These are phyloP conservation scores for Rhynchospora tenuis DNA, from an alignment of 176 grass and related monocot genomes.

Conservation along the genomic window DNA sequence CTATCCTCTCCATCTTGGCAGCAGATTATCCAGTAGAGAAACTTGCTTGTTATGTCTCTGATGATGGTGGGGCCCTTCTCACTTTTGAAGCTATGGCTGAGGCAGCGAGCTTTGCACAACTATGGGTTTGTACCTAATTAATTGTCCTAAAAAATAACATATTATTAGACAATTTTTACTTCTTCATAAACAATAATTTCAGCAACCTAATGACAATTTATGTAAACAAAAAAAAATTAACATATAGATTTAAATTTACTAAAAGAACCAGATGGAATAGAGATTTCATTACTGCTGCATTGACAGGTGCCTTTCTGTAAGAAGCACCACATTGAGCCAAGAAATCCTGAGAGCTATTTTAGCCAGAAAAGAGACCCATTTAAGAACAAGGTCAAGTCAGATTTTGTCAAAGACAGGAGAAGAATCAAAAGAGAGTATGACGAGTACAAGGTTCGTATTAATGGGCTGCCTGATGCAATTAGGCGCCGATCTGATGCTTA, in stretches of 20 bases:
- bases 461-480: conserved; percentile 84
- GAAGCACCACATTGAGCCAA: conserved; percentile 88
- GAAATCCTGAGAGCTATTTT: conserved; percentile 98
- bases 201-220: neutral
- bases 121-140: conserved; percentile 43
- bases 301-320: conserved; percentile 77
- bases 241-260: neutral
- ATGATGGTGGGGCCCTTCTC: conserved; percentile 89
- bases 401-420: conserved; percentile 94
- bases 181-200: neutral
- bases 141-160: neutral
- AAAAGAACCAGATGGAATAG: neutral
- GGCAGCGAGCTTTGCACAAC: conserved; percentile 80
- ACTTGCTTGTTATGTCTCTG: conserved; percentile 86
- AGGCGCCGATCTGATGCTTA: conserved; percentile 85
- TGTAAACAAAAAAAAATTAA: neutral
- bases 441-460: conserved; percentile 93
- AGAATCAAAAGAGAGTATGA: conserved; percentile 91
- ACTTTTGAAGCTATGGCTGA: conserved; percentile 99
- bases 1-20: conserved; percentile 89
- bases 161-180: neutral
- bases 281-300: neutral
- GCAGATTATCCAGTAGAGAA: conserved; percentile 94
- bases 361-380: conserved; percentile 74
- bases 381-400: conserved; percentile 85